These are phyloP conservation scores for Phytophthora citricola DNA, from an alignment of 352 stramenopile species.

Conservation along the genomic window DNA sequence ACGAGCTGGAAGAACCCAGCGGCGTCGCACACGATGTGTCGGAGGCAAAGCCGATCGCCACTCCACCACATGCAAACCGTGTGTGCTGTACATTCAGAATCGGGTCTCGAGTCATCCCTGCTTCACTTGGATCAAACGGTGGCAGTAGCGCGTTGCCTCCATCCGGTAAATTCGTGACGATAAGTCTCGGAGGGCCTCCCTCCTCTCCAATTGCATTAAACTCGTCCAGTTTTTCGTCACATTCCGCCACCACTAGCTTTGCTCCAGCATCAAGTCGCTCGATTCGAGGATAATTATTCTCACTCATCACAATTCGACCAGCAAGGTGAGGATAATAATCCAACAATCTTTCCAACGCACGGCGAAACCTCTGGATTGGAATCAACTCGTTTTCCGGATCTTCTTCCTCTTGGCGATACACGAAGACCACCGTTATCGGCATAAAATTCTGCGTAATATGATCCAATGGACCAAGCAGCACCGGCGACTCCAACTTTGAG, in stretches of 20 bases:
- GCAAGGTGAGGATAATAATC: constrained; percentile 28
- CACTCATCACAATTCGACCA: constrained; percentile 13
- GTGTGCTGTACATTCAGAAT: constrained; percentile 32
- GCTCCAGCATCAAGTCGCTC: constrained; percentile 16
- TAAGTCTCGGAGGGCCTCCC: constrained; percentile 19
- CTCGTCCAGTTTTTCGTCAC: constrained; percentile 7
- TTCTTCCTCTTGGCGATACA: constrained; percentile 10
- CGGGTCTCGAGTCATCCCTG: constrained; percentile 11
- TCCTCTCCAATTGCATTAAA: constrained; percentile 19
- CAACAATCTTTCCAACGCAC: constrained; percentile 7
- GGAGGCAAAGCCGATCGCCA: constrained; percentile 25
- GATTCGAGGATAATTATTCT: constrained; percentile 14
- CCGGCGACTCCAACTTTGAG: constrained; percentile 5
- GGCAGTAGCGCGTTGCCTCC: constrained; percentile 27
- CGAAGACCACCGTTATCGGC: constrained; percentile 27
- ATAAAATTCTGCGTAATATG: constrained; percentile 22
- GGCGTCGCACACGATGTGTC: constrained; percentile 29
- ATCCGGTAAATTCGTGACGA: constrained; percentile 27
- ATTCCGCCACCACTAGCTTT: constrained; percentile 15
- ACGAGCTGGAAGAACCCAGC: constrained; percentile 35
- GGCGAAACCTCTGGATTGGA: constrained; percentile 5
- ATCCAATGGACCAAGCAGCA: constrained; percentile 31
- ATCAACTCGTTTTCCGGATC: constrained; percentile 8
- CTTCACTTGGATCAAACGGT: constrained; percentile 18
- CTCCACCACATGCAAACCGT: constrained; percentile 24